Conservation (phyloP, 805 yeast genomes). For the Candida pini region DNA sequence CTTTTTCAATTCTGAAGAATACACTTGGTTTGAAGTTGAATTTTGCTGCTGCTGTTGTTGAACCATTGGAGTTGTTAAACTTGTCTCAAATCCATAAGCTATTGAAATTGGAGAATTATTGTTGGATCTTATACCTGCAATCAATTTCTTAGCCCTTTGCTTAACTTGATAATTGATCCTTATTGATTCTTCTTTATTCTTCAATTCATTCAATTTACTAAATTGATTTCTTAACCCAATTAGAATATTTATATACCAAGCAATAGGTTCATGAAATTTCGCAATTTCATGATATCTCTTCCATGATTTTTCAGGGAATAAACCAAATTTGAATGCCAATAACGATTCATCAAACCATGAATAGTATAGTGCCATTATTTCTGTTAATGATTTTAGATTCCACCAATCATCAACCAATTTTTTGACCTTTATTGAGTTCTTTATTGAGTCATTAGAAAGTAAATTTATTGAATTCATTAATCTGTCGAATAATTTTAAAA, state of each 20-base stretch:
- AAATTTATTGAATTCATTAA: slow-evolving; percentile 20
- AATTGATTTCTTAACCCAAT: slow-evolving; percentile 50
- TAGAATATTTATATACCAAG: slow-evolving; percentile 66
- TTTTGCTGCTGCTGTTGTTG: slow-evolving; percentile 5
- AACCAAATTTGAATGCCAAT: slow-evolving; percentile 49
- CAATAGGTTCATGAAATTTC: slow-evolving; percentile 52
- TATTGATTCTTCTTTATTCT: slow-evolving; percentile 45
- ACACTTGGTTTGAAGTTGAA: neutral
- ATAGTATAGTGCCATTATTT: slow-evolving; percentile 54
- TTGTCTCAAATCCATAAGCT: slow-evolving; percentile 9
- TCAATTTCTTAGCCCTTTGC: slow-evolving; percentile 37
- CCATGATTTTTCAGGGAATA: slow-evolving; percentile 31
- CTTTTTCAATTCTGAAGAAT: slow-evolving; percentile 25
- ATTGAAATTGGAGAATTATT: slow-evolving; percentile 15
- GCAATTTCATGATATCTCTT: slow-evolving; percentile 33
- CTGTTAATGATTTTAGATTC: slow-evolving; percentile 43
- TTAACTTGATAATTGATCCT: slow-evolving; percentile 59
- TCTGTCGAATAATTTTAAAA: slow-evolving; percentile 33
- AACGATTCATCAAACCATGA: slow-evolving; percentile 60
- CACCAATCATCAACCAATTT: slow-evolving; percentile 29
- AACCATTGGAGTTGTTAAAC: slow-evolving; percentile 3
- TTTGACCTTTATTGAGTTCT: slow-evolving; percentile 14
- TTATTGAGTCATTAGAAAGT: slow-evolving; percentile 8
- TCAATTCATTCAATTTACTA: slow-evolving; percentile 35
- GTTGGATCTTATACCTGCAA: slow-evolving; percentile 12